Evolutionary conservation across 345 rosid species (phyloP), one percentile per base, ranked within the genome.

Genomic region (Brassica rapa): DNA sequence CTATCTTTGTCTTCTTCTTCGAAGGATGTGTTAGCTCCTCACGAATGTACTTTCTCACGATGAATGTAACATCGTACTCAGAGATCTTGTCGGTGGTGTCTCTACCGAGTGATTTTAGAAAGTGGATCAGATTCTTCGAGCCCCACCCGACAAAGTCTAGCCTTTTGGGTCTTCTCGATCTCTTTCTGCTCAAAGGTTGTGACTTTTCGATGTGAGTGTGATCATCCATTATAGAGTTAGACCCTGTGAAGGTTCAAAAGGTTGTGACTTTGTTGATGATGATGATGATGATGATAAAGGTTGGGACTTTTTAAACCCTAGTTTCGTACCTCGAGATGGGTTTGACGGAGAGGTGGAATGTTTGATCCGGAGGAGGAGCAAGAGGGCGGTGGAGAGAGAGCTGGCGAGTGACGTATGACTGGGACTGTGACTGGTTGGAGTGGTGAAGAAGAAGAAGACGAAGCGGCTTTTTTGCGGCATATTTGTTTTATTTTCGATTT

Each of bases 131-230:
- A 4, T 81, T 86, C n/a, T 43, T 86, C 2, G 94, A 93, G 9
- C 91, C 97, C 97, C 97, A 90, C 19, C 96, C 88, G 27, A 78
- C 63, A 84, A 86, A 91, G 43, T 86, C 87, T 60, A 82, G 10
- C 71, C 78, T 81, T 87, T 83, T 88, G 1, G 77, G 70, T 57
- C 29, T 86, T 12, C 57, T 82, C 75, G 73, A 83, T 74, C 88
- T 85, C 79, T 88, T 89, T 32, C 0, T 37, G 51, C 53, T 12
- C 64, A 16, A 64, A 41, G 65, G 33, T 27, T 32, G 30, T 68
- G 25, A 57, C 12, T 73, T 77, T 14, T 0, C 79, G 15, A 39
- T 85, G 46, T 8, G 19, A 32, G 37, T 85, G 46, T 8, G 19
- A 32, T 84, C 88, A 33, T 82, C 85, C 81, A 72, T 77, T 3